These are phyloP conservation scores for Fusarium circinatum DNA, from an alignment of 2,329 filamentous ascomycete species.

Conservation along the genomic window DNA sequence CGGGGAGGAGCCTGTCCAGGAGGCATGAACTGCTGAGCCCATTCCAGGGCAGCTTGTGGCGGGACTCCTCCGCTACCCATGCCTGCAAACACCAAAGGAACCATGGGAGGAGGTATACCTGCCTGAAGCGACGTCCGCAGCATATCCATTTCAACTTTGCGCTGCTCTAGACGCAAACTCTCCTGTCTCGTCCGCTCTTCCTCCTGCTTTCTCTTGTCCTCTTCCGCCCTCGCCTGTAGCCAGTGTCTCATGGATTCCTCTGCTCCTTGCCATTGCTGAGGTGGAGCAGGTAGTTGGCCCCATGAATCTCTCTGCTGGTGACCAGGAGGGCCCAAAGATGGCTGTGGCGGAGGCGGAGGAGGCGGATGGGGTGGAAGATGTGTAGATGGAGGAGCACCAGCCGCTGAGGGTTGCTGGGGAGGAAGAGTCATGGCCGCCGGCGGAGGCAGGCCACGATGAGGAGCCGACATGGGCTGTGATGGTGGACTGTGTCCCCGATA, in stretches of 20 bases:
- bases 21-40: constrained; percentile 73
- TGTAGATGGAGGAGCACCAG: constrained; percentile 40
- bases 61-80: constrained; percentile 70
- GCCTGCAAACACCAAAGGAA: constrained; percentile 79
- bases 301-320: constrained; percentile 53
- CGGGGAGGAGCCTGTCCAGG: constrained; percentile 58
- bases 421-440: constrained; percentile 73
- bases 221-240: constrained; percentile 77
- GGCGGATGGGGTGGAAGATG: constrained; percentile 48
- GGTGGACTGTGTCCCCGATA: constrained; percentile 59
- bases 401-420: constrained; percentile 53
- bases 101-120: constrained; percentile 78
- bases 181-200: constrained; percentile 76
- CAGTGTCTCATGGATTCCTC: constrained; percentile 79
- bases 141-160: constrained; percentile 78
- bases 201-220: constrained; percentile 78
- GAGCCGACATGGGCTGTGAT: constrained; percentile 71
- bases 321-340: constrained; percentile 43
- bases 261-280: constrained; percentile 72
- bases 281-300: constrained; percentile 70
- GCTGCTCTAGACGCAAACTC: constrained; percentile 74
- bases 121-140: constrained; percentile 73
- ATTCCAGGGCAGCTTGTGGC: constrained; percentile 71
- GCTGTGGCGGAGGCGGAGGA: constrained; percentile 39
- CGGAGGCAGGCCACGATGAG: constrained; percentile 75